These are phyloP conservation scores for Calonectria leucothoes DNA, from an alignment of 2,329 filamentous ascomycete species.

Conservation along the genomic window DNA sequence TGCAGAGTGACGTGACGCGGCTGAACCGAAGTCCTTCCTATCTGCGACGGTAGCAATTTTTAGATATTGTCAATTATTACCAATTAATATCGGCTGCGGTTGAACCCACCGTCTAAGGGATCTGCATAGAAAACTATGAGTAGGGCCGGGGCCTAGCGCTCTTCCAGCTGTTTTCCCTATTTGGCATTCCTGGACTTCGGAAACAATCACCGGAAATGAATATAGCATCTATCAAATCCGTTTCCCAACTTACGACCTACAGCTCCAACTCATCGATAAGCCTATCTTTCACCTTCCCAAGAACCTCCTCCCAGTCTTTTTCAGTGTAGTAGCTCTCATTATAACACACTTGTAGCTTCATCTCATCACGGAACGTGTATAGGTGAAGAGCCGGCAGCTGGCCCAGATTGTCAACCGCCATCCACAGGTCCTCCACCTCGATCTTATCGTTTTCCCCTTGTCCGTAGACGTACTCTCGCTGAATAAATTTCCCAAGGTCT, in stretches of 20 bases:
- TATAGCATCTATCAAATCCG: no score
- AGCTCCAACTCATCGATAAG: background rate
- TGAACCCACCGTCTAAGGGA: background rate
- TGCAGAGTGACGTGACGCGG: background rate
- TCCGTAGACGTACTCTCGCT: background rate
- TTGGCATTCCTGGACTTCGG: background rate
- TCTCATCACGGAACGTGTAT: background rate
- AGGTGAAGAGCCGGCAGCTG: background rate
- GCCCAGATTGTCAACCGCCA: background rate
- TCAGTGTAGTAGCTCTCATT: conserved; percentile 1
- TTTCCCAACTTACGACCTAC: background rate
- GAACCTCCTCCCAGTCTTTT: background rate
- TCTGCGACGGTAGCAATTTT: background rate
- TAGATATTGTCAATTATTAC: background rate
- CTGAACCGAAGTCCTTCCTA: background rate
- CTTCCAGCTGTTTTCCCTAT: background rate
- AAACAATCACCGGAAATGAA: background rate
- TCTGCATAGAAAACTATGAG: background rate
- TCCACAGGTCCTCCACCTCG: background rate
- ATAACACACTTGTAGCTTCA: background rate
- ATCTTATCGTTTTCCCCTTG: background rate
- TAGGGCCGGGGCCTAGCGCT: background rate
- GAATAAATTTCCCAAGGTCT: background rate
- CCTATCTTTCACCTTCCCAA: background rate
- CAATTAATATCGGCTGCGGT: background rate